phyloP scores from a whole-genome alignment of 83 land plant genomes.

The Isoetes engelmannii region DNA sequence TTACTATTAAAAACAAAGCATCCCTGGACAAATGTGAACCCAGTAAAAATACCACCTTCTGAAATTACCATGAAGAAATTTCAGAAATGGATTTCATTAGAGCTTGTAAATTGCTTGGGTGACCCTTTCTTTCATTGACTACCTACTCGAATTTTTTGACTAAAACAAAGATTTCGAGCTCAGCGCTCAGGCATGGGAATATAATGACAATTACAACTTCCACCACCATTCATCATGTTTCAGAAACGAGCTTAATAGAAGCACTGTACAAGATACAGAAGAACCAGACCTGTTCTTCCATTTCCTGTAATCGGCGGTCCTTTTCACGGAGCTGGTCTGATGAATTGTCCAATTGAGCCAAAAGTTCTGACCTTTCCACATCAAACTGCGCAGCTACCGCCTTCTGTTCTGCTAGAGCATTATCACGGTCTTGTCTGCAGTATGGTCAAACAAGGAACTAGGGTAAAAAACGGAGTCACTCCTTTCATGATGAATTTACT shows the following conservation, averaged over 20 bases:
- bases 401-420: slow-evolving; percentile 34
- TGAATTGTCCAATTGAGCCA: slow-evolving; percentile 67
- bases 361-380: slow-evolving; percentile 62
- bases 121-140: too few species aligned
- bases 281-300: slow-evolving; percentile 72
- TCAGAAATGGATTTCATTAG: too few species aligned
- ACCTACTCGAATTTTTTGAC: too few species aligned
- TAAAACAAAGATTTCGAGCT: background rate
- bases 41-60: too few species aligned
- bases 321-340: slow-evolving; percentile 77
- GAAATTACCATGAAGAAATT: too few species aligned
- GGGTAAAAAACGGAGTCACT: too few species aligned
- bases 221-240: background rate
- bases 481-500: too few species aligned
- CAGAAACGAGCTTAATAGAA: background rate
- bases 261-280: too few species aligned
- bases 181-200: background rate
- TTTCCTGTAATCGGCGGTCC: slow-evolving; percentile 60
- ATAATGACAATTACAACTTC: background rate
- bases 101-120: too few species aligned
- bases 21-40: too few species aligned
- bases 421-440: slow-evolving; percentile 38
- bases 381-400: slow-evolving; percentile 45
- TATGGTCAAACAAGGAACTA: too few species aligned
- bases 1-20: too few species aligned